Percentiles rank a stretch among this genome's conserved stretches.
Conservation (phyloP, 441 rosid species). For the Arabidopsis hybrid region DNA sequence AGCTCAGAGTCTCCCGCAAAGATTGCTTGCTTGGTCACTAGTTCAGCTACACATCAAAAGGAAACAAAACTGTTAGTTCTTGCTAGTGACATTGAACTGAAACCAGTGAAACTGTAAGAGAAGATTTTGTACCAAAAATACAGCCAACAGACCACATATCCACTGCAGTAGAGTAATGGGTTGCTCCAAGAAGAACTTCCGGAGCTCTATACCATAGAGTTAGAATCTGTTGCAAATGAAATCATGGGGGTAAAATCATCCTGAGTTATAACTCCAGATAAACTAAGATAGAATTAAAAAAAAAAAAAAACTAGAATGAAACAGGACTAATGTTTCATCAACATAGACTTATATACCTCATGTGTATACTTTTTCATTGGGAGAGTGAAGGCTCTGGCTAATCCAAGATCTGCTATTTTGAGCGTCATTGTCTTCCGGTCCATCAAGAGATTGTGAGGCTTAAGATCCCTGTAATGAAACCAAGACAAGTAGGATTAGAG, state of each 20-base stretch:
- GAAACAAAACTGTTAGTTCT: constrained; percentile 26
- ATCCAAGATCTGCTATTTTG: constrained; percentile 96
- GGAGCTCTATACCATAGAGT: constrained; percentile 98
- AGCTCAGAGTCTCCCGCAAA: constrained; percentile 98
- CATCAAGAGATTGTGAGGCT: constrained; percentile 96
- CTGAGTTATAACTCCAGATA: constrained; percentile 10
- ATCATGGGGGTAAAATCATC: background rate
- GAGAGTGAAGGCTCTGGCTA: constrained; percentile 89
- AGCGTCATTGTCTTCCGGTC: constrained; percentile 79
- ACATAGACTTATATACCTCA: constrained; percentile 56
- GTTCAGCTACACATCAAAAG: constrained; percentile 66
- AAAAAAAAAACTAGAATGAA: background rate
- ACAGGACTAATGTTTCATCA: constrained; percentile 6
- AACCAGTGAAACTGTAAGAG: constrained; percentile 5
- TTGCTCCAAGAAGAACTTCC: constrained; percentile 92
- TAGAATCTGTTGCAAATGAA: constrained; percentile 61
- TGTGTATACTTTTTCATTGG: constrained; percentile 73
- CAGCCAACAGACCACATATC: constrained; percentile 99
- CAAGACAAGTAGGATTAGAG: background rate
- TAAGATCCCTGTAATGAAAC: constrained; percentile 71
- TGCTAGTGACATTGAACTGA: constrained; percentile 19
- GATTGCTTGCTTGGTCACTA: constrained; percentile 83
- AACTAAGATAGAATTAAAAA: background rate
- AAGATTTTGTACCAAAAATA: constrained; percentile 70
- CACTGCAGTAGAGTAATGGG: constrained; percentile 98